Evolutionary conservation across 2,329 filamentous ascomycete genomes (phyloP).

Genomic region (Diaporthe citrichinensis): DNA sequence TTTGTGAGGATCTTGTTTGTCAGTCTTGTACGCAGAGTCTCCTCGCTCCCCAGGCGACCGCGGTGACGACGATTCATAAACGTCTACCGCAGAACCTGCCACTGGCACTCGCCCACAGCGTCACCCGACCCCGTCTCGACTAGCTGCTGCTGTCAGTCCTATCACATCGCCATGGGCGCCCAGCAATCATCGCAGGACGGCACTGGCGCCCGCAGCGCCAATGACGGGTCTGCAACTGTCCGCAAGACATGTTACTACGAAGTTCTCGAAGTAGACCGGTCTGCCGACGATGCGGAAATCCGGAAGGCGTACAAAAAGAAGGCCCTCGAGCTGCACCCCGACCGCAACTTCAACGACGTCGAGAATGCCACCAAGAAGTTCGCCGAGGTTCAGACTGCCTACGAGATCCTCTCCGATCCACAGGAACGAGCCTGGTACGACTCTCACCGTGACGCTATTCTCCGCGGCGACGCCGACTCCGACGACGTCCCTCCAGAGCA

Average conservation of each 20-base stretch:
- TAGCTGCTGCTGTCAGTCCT: background rate
- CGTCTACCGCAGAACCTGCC: background rate
- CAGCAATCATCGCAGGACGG: slow-evolving; percentile 63
- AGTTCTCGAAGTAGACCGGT: slow-evolving; percentile 79
- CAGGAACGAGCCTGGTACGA: slow-evolving; percentile 99
- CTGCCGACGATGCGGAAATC: slow-evolving; percentile 89
- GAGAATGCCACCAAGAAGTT: slow-evolving; percentile 88
- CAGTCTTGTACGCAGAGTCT: background rate
- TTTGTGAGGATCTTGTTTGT: background rate
- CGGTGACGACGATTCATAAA: background rate
- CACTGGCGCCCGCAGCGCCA: slow-evolving; percentile 45
- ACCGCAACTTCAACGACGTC: slow-evolving; percentile 90
- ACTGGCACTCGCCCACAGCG: background rate
- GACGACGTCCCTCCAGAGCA: slow-evolving; percentile 53
- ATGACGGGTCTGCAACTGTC: slow-evolving; percentile 45
- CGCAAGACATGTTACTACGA: slow-evolving; percentile 88
- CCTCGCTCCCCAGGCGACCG: background rate
- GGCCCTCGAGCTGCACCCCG: slow-evolving; percentile 93
- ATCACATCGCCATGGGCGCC: slow-evolving; percentile 63
- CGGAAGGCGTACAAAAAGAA: slow-evolving; percentile 94
- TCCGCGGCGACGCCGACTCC: slow-evolving; percentile 74
- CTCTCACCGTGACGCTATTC: slow-evolving; percentile 88
- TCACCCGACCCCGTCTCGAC: background rate
- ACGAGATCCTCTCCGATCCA: slow-evolving; percentile 95
- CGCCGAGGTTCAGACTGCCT: slow-evolving; percentile 92